Evolutionary conservation across 495 filamentous ascomycete species (phyloP).

Genomic region (Neurospora terricola): DNA sequence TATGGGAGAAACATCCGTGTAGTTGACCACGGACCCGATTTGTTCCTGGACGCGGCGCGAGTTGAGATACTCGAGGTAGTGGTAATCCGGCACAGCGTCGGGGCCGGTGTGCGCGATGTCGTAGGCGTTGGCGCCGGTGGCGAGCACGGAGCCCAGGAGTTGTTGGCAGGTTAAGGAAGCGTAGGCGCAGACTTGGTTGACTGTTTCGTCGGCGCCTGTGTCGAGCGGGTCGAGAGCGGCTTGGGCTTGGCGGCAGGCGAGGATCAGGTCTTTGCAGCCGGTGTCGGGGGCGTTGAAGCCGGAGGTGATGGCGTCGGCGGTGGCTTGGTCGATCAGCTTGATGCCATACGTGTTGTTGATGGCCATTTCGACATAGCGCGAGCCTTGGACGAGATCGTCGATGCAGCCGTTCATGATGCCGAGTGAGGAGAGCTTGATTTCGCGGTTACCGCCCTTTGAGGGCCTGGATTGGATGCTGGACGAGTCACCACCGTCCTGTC

Average conservation of each 20-base stretch:
- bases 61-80: slow-evolving; percentile 55
- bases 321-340: slow-evolving; percentile 41
- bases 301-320: slow-evolving; percentile 27
- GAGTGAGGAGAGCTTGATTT: slow-evolving; percentile 47
- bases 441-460: slow-evolving; percentile 35
- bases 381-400: slow-evolving; percentile 58
- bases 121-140: slow-evolving; percentile 45
- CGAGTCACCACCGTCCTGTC: slow-evolving; percentile 5
- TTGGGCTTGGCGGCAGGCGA: slow-evolving; percentile 37
- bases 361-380: slow-evolving; percentile 57
- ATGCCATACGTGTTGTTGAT: slow-evolving; percentile 71
- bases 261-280: slow-evolving; percentile 45
- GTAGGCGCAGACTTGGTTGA: slow-evolving; percentile 37
- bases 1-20: slow-evolving; percentile 40
- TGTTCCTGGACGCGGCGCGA: slow-evolving; percentile 50
- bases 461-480: slow-evolving; percentile 12
- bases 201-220: slow-evolving; percentile 30
- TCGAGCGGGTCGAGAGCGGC: slow-evolving; percentile 34
- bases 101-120: slow-evolving; percentile 45
- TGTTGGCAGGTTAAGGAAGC: slow-evolving; percentile 36
- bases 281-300: slow-evolving; percentile 32
- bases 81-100: slow-evolving; percentile 55
- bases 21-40: slow-evolving; percentile 59
- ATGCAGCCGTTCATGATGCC: slow-evolving; percentile 67
- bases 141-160: slow-evolving; percentile 37